These are phyloP conservation scores for Solanum etuberosum DNA, from an alignment of 257 asterid species.

Conservation along the genomic window DNA sequence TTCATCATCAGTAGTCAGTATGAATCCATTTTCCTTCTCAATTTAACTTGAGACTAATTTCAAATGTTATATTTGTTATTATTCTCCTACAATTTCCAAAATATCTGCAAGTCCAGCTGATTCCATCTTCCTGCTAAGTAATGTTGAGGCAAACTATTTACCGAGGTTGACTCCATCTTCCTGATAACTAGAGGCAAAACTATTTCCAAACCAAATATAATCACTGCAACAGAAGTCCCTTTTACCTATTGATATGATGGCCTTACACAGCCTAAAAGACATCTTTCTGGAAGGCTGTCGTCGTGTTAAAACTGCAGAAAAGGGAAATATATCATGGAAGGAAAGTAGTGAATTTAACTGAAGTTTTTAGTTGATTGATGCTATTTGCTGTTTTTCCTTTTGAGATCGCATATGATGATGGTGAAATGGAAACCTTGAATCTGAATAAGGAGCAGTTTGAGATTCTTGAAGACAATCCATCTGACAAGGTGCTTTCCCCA, in stretches of 20 bases:
- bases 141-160: not conserved
- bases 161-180: not conserved
- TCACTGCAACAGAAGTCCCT: not conserved
- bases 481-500: constrained; percentile 1
- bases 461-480: constrained; percentile 9
- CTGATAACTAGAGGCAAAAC: not conserved
- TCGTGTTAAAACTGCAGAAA: not conserved
- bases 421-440: constrained; percentile 25
- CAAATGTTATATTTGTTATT: not conserved
- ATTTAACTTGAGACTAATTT: not conserved
- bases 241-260: not conserved
- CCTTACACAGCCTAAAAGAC: not conserved
- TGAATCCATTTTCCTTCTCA: not conserved
- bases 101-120: not conserved
- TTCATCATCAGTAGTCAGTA: not conserved
- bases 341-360: not conserved
- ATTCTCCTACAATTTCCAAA: not conserved
- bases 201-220: not conserved
- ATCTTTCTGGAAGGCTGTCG: not conserved
- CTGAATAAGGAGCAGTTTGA: constrained; percentile 24
- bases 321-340: not conserved
- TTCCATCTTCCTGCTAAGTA: not conserved
- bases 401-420: constrained; percentile 37
- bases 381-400: not conserved
- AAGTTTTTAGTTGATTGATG: not conserved